These are phyloP conservation scores for Helotiales sp. DNA, from an alignment of 2,329 filamentous ascomycete species.

Conservation along the genomic window DNA sequence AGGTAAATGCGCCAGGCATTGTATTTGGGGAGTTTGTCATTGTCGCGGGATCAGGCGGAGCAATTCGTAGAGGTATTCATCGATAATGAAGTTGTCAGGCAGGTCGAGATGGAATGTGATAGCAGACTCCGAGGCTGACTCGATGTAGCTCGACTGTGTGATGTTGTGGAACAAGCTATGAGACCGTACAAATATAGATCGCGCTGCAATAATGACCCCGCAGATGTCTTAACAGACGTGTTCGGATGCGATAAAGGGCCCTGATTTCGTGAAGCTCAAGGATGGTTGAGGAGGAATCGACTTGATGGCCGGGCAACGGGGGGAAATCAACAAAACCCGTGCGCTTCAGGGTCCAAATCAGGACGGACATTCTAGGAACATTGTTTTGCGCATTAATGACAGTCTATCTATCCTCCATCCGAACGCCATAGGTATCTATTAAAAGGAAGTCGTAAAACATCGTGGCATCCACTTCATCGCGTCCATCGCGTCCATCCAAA, in stretches of 20 bases:
- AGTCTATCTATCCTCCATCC: constrained; percentile 1
- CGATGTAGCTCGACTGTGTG: constrained; percentile 11
- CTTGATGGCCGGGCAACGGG: background rate
- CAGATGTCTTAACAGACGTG: background rate
- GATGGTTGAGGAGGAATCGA: background rate
- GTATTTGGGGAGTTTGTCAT: constrained; percentile 26
- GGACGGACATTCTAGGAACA: background rate
- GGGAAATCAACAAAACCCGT: too few relatives aligned
- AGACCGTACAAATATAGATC: background rate
- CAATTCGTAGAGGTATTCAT: background rate
- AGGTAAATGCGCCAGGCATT: constrained; percentile 29
- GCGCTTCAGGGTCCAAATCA: too few relatives aligned
- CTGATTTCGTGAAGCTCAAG: background rate
- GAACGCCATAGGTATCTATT: constrained; percentile 10
- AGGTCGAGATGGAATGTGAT: background rate
- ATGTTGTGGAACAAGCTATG: background rate
- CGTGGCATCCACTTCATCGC: background rate
- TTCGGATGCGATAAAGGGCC: background rate
- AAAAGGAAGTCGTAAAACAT: constrained; percentile 1
- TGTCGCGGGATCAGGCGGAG: background rate
- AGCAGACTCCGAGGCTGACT: constrained; percentile 17
- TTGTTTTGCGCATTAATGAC: background rate
- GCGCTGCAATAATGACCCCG: constrained; percentile 6
- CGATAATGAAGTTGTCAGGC: background rate
- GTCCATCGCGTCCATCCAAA: too few relatives aligned